phyloP scores from a whole-genome alignment of 1,284 basidiomycete species.

The Naganishia cerealis region DNA sequence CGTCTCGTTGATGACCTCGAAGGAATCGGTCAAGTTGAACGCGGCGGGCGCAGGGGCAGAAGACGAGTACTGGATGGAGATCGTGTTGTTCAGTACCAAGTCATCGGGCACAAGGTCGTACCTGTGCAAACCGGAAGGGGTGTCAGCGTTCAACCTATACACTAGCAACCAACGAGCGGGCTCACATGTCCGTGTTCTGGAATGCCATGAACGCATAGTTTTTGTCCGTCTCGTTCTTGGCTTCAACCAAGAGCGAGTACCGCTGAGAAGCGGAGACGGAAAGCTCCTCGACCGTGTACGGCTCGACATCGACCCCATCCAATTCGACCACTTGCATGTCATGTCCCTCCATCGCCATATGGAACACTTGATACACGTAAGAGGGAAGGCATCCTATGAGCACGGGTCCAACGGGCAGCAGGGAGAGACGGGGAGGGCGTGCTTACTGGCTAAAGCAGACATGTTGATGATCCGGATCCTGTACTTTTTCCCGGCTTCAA shows the following conservation, averaged over 20 bases:
- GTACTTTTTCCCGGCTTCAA: constrained; percentile 72
- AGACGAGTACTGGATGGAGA: constrained; percentile 68
- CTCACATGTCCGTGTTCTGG: constrained; percentile 67
- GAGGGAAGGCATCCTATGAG: not conserved
- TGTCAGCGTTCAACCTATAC: too few species aligned
- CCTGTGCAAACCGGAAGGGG: constrained; percentile 60
- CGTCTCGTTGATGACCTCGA: constrained; percentile 53
- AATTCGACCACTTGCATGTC: constrained; percentile 84
- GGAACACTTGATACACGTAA: constrained; percentile 60
- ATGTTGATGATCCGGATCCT: constrained; percentile 76
- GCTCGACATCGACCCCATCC: constrained; percentile 80
- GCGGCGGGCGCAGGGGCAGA: constrained; percentile 36
- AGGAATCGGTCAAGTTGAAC: constrained; percentile 31
- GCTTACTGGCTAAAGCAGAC: constrained; percentile 54
- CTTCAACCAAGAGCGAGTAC: constrained; percentile 87
- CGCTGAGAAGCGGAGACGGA: constrained; percentile 82
- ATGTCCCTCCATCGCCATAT: constrained; percentile 88
- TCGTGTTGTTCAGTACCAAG: constrained; percentile 75
- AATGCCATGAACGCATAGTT: constrained; percentile 90
- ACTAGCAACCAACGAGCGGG: constrained; percentile 5
- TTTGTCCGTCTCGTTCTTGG: constrained; percentile 74
- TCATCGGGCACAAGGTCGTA: constrained; percentile 74
- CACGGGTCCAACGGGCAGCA: not conserved
- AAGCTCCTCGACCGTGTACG: constrained; percentile 68
- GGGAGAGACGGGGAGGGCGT: not conserved